Evolutionary conservation across 75 land plant species (phyloP).

Genomic region (Cupressus sempervirens): DNA sequence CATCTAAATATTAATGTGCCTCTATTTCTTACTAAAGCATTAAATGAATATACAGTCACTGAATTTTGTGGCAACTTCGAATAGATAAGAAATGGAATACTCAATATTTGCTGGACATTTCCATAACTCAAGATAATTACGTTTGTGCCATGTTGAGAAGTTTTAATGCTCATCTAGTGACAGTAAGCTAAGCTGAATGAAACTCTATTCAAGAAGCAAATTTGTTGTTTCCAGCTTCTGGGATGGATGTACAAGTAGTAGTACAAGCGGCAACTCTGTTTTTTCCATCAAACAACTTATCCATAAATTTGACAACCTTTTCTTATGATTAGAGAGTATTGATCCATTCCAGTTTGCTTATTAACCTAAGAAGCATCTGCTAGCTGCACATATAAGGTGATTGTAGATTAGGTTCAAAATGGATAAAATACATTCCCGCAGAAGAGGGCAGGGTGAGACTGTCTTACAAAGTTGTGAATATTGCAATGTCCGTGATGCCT

Average conservation of each 20-base stretch:
- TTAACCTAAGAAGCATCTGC: background rate
- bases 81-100: background rate
- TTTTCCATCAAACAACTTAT: background rate
- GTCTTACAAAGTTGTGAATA: background rate
- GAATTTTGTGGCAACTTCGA: background rate
- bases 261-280: background rate
- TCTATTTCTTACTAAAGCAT: background rate
- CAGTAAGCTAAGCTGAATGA: background rate
- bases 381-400: background rate
- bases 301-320: background rate
- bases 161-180: background rate
- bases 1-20: background rate
- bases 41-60: background rate
- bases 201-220: background rate
- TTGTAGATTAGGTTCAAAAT: background rate
- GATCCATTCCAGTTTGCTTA: background rate
- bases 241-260: background rate
- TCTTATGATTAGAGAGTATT: background rate
- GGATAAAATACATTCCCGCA: background rate
- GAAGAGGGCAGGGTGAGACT: background rate
- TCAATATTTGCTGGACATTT: background rate
- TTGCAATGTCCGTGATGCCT: background rate
- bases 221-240: background rate
- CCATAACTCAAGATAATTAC: background rate
- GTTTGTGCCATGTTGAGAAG: background rate